Percentiles rank a stretch among this genome's conserved stretches.
phyloP scores from a whole-genome alignment of 768 basidiomycete genomes.

The Basidioascus undulatus region DNA sequence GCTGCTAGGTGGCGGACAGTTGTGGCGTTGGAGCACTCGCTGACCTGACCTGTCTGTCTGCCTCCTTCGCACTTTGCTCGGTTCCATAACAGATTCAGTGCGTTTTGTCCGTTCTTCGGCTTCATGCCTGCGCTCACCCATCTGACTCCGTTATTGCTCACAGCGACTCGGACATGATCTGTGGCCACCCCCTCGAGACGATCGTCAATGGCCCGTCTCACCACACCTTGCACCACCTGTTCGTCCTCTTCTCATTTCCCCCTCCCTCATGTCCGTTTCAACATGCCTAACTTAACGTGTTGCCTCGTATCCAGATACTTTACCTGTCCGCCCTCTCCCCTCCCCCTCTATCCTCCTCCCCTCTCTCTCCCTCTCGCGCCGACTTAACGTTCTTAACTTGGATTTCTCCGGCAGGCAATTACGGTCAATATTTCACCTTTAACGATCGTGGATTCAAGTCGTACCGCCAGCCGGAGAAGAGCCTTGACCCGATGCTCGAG shows the following conservation, averaged over 20 bases:
- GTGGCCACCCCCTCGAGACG: slow-evolving; percentile 62
- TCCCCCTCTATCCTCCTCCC: background rate
- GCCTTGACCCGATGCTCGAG: slow-evolving; percentile 64
- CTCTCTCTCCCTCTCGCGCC: slow-evolving; percentile 1
- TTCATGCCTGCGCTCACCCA: no score
- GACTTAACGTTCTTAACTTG: no score
- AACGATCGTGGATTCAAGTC: slow-evolving; percentile 62
- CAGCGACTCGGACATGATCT: slow-evolving; percentile 86
- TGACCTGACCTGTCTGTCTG: no score
- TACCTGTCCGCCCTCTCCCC: slow-evolving; percentile 49
- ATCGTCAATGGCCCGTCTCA: slow-evolving; percentile 96
- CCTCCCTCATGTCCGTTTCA: no score
- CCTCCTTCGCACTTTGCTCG: background rate
- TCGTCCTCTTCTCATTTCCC: no score
- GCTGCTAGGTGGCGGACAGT: no score
- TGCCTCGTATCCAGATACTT: no score
- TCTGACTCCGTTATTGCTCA: background rate
- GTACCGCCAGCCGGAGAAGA: slow-evolving; percentile 64
- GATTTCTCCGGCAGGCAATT: slow-evolving; percentile 1
- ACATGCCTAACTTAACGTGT: no score
- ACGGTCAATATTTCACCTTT: slow-evolving; percentile 80
- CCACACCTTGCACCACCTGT: slow-evolving; percentile 87
- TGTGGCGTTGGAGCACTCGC: no score
- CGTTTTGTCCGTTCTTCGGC: no score
- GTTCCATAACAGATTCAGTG: no score